Conservation (phyloP, 1,284 basidiomycete genomes). For the Ustanciosporium gigantosporum region DNA sequence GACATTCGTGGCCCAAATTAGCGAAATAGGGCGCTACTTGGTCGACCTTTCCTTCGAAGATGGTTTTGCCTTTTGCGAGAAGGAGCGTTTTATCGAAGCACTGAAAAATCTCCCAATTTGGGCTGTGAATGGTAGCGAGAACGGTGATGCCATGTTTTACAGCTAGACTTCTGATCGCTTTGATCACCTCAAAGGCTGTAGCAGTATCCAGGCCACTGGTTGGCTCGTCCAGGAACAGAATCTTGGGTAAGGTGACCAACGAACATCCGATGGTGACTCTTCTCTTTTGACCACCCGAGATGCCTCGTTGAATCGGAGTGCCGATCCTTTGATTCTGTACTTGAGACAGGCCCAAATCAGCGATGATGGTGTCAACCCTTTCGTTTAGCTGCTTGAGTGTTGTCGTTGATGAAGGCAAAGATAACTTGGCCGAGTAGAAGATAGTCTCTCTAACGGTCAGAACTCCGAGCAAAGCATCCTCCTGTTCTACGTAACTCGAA, state of each 20-base stretch:
- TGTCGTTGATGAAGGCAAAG: constrained; percentile 10
- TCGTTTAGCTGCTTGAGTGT: constrained; percentile 1
- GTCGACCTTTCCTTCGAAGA: constrained; percentile 41
- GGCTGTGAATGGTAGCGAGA: constrained; percentile 61
- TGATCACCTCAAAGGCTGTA: constrained; percentile 58
- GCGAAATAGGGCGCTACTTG: constrained; percentile 44
- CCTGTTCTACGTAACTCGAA: constrained; percentile 62
- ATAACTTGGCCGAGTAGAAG: constrained; percentile 58
- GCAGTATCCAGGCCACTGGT: constrained; percentile 56
- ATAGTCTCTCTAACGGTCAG: constrained; percentile 62
- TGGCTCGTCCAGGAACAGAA: constrained; percentile 64
- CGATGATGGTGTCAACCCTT: constrained; percentile 40
- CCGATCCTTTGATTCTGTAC: constrained; percentile 60
- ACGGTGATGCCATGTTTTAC: constrained; percentile 52
- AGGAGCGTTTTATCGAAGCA: constrained; percentile 56
- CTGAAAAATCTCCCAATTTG: constrained; percentile 56
- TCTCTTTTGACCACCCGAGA: constrained; percentile 62
- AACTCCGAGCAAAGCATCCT: constrained; percentile 62
- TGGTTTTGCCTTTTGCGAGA: constrained; percentile 48
- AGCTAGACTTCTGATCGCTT: constrained; percentile 46
- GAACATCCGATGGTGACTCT: constrained; percentile 60
- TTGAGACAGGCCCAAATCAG: constrained; percentile 51
- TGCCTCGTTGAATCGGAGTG: constrained; percentile 62
- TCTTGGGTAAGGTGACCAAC: constrained; percentile 58
- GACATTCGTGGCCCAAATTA: constrained; percentile 31